Percentiles rank a stretch among this genome's conserved stretches.
Conservation (phyloP, 164 flowering plant genomes). For the Paratinospora sagittata region DNA sequence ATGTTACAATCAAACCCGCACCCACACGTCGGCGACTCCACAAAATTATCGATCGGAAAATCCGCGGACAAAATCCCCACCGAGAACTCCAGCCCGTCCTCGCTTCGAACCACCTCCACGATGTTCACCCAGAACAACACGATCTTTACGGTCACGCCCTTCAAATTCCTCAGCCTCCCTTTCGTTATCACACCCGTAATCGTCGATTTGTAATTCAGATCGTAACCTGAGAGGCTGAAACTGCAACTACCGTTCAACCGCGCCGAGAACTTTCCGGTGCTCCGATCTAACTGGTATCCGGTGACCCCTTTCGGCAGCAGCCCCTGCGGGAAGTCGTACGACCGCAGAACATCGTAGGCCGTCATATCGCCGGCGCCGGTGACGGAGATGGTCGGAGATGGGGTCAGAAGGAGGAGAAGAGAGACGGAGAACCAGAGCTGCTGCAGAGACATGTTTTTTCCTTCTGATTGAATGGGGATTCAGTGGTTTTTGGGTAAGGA, state of each 20-base stretch:
- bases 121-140: constrained; percentile 52
- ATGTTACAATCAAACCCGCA: constrained; percentile 46
- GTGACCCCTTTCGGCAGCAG: constrained; percentile 49
- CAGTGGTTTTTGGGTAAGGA: too few relatives aligned
- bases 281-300: constrained; percentile 40
- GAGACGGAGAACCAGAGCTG: background rate
- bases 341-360: constrained; percentile 33
- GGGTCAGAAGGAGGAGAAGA: background rate
- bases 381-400: background rate
- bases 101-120: constrained; percentile 33
- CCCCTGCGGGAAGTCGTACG: constrained; percentile 48
- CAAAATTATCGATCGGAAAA: constrained; percentile 40
- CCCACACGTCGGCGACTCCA: constrained; percentile 48
- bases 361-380: constrained; percentile 13
- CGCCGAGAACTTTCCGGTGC: constrained; percentile 48
- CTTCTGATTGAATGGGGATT: too few relatives aligned
- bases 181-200: constrained; percentile 36
- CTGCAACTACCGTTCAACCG: constrained; percentile 37
- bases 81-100: constrained; percentile 43
- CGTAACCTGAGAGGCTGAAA: constrained; percentile 41
- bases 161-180: constrained; percentile 31
- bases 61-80: constrained; percentile 53
- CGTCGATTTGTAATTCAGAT: constrained; percentile 39
- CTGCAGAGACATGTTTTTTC: background rate
- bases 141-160: constrained; percentile 49